Evolutionary conservation across 2,329 filamentous ascomycete genomes (phyloP).

Genomic region (Verruconis gallopava): DNA sequence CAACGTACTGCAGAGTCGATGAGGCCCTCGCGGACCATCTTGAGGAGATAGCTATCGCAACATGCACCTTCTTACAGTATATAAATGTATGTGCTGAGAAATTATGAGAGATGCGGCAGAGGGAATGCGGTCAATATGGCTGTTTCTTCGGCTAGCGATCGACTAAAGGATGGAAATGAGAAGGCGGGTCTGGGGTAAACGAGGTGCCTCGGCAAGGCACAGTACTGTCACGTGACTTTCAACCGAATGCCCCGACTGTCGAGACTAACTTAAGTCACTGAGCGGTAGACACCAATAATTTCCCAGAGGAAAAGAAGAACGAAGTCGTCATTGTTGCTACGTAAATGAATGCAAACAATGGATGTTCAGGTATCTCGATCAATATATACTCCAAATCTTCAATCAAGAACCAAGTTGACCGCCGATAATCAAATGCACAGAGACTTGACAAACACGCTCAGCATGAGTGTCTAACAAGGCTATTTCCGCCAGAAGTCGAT

Average conservation of each 20-base stretch:
- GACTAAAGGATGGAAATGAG: neutral
- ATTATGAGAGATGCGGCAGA: too few relatives aligned
- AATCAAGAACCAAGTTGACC: too few relatives aligned
- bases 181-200: neutral
- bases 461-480: neutral
- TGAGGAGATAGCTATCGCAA: conserved; percentile 1
- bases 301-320: too few relatives aligned
- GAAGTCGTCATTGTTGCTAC: too few relatives aligned
- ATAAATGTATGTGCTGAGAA: too few relatives aligned
- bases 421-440: neutral
- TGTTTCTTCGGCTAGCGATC: neutral
- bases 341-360: too few relatives aligned
- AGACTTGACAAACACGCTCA: neutral
- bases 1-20: conserved; percentile 56
- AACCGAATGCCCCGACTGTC: too few relatives aligned
- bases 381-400: neutral
- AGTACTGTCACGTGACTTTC: neutral
- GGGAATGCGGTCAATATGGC: too few relatives aligned
- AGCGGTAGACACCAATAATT: too few relatives aligned
- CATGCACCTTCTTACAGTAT: too few relatives aligned
- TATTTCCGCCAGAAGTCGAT: neutral
- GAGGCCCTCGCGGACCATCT: conserved; percentile 83
- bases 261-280: too few relatives aligned
- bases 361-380: too few relatives aligned
- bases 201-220: neutral